Base-by-base conservation (phyloP, 2,329 filamentous ascomycete genomes). In the Sporothrix pallida region DNA sequence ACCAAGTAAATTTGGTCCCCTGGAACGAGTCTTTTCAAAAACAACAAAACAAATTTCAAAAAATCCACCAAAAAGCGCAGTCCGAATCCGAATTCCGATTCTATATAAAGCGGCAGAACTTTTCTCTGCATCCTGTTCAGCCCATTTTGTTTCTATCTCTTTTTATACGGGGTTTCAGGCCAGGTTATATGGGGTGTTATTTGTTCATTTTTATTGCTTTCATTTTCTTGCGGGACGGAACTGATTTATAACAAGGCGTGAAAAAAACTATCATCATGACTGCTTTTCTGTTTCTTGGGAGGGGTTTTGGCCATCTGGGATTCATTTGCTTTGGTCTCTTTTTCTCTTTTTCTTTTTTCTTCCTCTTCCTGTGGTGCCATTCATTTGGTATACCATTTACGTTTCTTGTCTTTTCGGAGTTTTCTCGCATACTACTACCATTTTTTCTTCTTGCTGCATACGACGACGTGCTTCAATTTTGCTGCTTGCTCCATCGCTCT, bases 211-310 rank as follows among this genome's bases (percentile, higher is more conserved):
- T 46, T 13, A 1, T 23, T 23, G 56, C 52, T 42, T 10, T 48
- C 46, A 20, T 58, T 37, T 56, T 23, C 52, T 42, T 31, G 48
- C 44, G 23, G 67, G 69, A 62, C 42, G 54, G 54, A 37, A n/a
- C 15, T 71, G 31, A 26, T 70, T 62, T 69, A 10, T 62, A 26
- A 23, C 12, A 69, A 70, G 72, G 72, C 70, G 60, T 65, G 60
- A 72, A 72, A 72, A 72, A 72, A 54, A 58, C 23, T 17, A 70
- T 58, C 46, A 62, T 63, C 69, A 71, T 69, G 26, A 73, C 56
- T 58, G 23, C 26, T 70, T 37, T 44, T 50, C 56, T 60, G 31
- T 37, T 37, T 37, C 31, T 26, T 13, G 20, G 71, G 48, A 46
- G 31, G 65, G 68, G 8, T 37, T 74, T 44, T 62, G 62, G 62